Percentiles rank a stretch among this genome's conserved stretches.
These are phyloP conservation scores for Penicillium waksmanii DNA, from an alignment of 495 filamentous ascomycete species.

Conservation along the genomic window DNA sequence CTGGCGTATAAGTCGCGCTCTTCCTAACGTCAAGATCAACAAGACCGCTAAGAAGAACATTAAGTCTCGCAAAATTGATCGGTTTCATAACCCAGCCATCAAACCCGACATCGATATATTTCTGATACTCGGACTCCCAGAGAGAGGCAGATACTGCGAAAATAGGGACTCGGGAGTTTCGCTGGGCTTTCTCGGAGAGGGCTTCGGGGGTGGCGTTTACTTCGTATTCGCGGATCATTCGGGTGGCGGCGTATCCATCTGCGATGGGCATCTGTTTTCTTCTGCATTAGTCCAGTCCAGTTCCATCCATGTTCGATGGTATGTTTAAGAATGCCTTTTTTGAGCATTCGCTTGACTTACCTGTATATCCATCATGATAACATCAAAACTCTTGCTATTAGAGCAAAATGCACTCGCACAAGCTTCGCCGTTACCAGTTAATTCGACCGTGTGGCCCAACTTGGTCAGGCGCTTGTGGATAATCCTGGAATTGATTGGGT, in stretches of 20 bases:
- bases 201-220: constrained; percentile 47
- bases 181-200: constrained; percentile 58
- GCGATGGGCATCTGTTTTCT: constrained; percentile 83
- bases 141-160: constrained; percentile 91
- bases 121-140: constrained; percentile 67
- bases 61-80: constrained; percentile 68
- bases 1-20: constrained; percentile 58
- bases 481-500: constrained; percentile 90
- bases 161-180: constrained; percentile 63
- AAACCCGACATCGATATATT: constrained; percentile 81
- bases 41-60: constrained; percentile 61
- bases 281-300: not conserved
- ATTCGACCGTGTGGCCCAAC: constrained; percentile 69
- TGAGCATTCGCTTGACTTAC: too few relatives aligned
- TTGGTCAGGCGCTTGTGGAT: constrained; percentile 83
- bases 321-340: too few relatives aligned
- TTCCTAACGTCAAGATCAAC: constrained; percentile 49
- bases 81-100: constrained; percentile 91
- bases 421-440: constrained; percentile 86
- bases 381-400: constrained; percentile 65
- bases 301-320: constrained; percentile 17
- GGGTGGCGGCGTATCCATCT: constrained; percentile 81
- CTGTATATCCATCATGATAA: constrained; percentile 97
- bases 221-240: constrained; percentile 79
- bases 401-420: constrained; percentile 73